Base-by-base conservation (phyloP, 768 basidiomycete species). In the Punctularia strigosozonata region DNA sequence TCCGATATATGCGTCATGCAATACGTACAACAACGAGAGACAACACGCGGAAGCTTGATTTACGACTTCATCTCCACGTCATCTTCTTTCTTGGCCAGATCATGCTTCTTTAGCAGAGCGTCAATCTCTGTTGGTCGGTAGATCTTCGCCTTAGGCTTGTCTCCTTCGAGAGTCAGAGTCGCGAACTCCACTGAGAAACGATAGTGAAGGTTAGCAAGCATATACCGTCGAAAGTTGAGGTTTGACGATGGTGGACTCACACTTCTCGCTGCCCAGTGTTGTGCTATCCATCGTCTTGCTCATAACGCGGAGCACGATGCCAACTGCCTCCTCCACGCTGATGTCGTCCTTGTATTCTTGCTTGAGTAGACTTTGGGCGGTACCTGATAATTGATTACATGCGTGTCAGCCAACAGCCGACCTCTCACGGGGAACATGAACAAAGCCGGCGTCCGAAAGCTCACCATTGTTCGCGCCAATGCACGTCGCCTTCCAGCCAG, bases 231-330 rank as follows among this genome's bases (percentile, higher is more conserved):
- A 30, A 34, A 13, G 17, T 36, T 7, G 10, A 20, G 19, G 34
- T 28, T 43, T 4, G 4, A n/a, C n/a, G n/a, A n/a, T n/a, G n/a
- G n/a, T n/a, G n/a, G n/a, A 61, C 90, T 54, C 50, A 95, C 95
- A 65, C 60, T 97, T 98, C 64, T 99, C 95, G 53, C 88, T 92
- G 23, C 88, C 85, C 45, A 99, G 59, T 32, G 89, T 97, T 22
- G 94, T 97, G 46, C 88, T 91, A 54, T 99, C 95, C 94, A 99
- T 97, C 39, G 94, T 97, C 74, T 97, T 98, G 69, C 90, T 92
- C 90, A 99, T 92, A 38, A 89, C 84, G 62, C 79, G 82, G 48
- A 98, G 68, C 32, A 85, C 89, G 17, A 99, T 68, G n/a, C 76
- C 80, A 48, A 94, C 82, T 17, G 91, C 92, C 34, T 94, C 91